phyloP scores from a whole-genome alignment of 176 grass and related monocot species.

The maize (Zea mays) region Zm-B73-REFERENCE-NAM-5.0 NC_050096.1:59908001-59908500 shows the following conservation, averaged over 20 bases:
- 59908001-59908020: slow-evolving; percentile 50
- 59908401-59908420: neutral
- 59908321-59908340: slow-evolving; percentile 14
- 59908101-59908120: slow-evolving; percentile 35
- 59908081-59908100: slow-evolving; percentile 91
- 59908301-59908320: slow-evolving; percentile 4
- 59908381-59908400: neutral
- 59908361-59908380: neutral
- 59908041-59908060: slow-evolving; percentile 88
- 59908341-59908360: slow-evolving; percentile 21
- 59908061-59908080: slow-evolving; percentile 85
- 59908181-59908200: neutral
- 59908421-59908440: neutral
- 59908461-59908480: neutral
- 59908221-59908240: slow-evolving; percentile 24
- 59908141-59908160: neutral
- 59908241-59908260: slow-evolving; percentile 12
- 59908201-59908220: slow-evolving; percentile 2
- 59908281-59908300: slow-evolving; percentile 30
- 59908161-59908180: slow-evolving; percentile 16
- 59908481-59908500: neutral
- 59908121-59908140: slow-evolving; percentile 27
- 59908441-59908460: neutral
- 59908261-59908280: neutral
- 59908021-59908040: slow-evolving; percentile 82